A percentile compares a stretch with the other conserved stretches of the same genome.
phyloP scores from a whole-genome alignment of 805 yeast genomes.

The Sugiyamaella lignohabitans region DNA sequence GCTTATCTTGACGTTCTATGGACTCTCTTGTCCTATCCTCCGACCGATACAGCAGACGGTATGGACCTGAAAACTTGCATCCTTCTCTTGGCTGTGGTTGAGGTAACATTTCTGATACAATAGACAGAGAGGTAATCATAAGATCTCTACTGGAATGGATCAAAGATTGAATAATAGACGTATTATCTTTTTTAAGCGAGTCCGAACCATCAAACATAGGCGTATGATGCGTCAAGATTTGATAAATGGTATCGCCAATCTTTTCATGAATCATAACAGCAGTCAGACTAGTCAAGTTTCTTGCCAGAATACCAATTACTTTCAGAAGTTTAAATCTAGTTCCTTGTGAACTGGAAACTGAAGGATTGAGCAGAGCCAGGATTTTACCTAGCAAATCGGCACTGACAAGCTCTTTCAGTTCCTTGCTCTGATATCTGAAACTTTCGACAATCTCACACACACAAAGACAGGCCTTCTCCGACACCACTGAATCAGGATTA shows the following conservation, averaged over 20 bases:
- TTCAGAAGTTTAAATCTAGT: conserved; percentile 9
- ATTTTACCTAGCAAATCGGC: conserved; percentile 17
- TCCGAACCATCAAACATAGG: conserved; percentile 23
- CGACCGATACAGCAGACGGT: not conserved
- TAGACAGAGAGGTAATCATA: conserved; percentile 45
- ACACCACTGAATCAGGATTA: conserved; percentile 51
- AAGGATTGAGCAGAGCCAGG: conserved; percentile 18
- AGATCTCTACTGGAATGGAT: conserved; percentile 71
- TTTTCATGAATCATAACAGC: conserved; percentile 41
- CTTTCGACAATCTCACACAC: conserved; percentile 52
- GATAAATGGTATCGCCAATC: conserved; percentile 42
- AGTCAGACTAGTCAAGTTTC: conserved; percentile 40
- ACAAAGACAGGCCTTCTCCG: conserved; percentile 61
- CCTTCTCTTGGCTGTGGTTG: conserved; percentile 11
- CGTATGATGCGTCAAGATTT: conserved; percentile 48
- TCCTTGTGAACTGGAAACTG: conserved; percentile 7
- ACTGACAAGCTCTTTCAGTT: conserved; percentile 40
- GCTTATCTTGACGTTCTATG: conserved; percentile 13
- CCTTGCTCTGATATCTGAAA: conserved; percentile 39
- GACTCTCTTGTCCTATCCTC: not conserved
- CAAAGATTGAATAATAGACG: conserved; percentile 56
- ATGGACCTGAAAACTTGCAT: conserved; percentile 16
- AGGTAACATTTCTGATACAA: conserved; percentile 58
- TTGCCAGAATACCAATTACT: conserved; percentile 36
- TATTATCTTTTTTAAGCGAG: conserved; percentile 22